Base-by-base conservation (phyloP, 2,329 filamentous ascomycete species). In the Aspergillus calidoustus region DNA sequence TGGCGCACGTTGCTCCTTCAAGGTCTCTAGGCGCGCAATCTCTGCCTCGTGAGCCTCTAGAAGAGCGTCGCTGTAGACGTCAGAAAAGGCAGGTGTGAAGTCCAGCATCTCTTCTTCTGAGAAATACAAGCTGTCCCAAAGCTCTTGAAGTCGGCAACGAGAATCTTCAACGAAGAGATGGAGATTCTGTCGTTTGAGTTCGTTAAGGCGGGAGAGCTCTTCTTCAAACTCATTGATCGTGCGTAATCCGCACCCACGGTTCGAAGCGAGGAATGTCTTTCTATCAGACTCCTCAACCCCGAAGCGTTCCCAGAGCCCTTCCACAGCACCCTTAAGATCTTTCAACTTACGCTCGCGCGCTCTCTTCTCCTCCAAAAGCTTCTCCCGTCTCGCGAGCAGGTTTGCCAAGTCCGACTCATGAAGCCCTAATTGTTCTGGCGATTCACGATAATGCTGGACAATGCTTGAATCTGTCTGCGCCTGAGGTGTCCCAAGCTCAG, bases 81-180 rank as follows among this genome's bases (percentile, higher is more conserved):
- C 95, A 11, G 93, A 96, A 75, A 98, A 98, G 47, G 93, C 95
- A 0, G 96, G 95, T 0, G 93, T 95, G 70, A 99, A 99, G 68
- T 97, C 93, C 60, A 98, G 87, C 93, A 98, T 98, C 80, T 99
- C 95, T 72, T 99, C 95, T 74, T 99, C 95, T 0, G 92, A 97
- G 73, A 96, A 93, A 81, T 95, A 98, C 1, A 99, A 81, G 0
- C 87, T 84, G 74, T 99, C 95, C 95, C 96, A 99, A 0, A 99
- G 86, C 72, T 96, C 93, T 76, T 98, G 94, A 11, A 99, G 84
- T 74, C 91, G 92, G 79, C 88, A 91, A 46, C 96, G 87, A 22
- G 94, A 90, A 80, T 99, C 95, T 75, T 98, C 95, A 11, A 99
- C 92, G 71, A 99, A 99, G 4, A 98, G 79, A 74, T 97, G 93